Conservation (phyloP, 108 stramenopile genomes). For the Cylindrotheca closterium region DNA sequence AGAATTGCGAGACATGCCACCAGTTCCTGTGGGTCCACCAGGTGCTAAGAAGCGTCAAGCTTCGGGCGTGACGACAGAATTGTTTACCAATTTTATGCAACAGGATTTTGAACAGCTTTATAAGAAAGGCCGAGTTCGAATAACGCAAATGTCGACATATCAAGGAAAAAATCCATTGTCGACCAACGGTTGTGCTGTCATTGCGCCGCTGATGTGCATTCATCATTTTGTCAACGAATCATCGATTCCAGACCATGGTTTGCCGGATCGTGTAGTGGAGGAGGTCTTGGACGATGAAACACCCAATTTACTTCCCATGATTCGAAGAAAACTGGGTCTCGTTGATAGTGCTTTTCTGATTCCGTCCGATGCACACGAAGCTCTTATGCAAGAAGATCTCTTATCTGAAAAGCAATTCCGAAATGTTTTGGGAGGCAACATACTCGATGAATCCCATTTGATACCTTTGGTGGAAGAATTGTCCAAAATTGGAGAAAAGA, state of each 20-base stretch:
- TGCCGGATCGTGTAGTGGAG: conserved; percentile 51
- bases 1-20: background rate
- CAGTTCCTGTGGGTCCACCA: conserved; percentile 3
- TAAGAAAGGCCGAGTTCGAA: conserved; percentile 29
- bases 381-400: conserved; percentile 74
- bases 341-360: conserved; percentile 70
- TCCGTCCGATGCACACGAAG: conserved; percentile 87
- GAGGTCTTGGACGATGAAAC: conserved; percentile 72
- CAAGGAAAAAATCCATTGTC: conserved; percentile 68
- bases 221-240: conserved; percentile 46
- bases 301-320: conserved; percentile 48
- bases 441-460: conserved; percentile 63
- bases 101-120: conserved; percentile 49
- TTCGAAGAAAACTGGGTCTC: conserved; percentile 74
- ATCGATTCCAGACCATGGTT: conserved; percentile 24
- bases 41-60: conserved; percentile 19
- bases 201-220: conserved; percentile 78
- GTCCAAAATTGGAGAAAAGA: conserved; percentile 11
- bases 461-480: conserved; percentile 42
- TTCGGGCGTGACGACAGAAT: conserved; percentile 7
- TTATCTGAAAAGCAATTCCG: conserved; percentile 30
- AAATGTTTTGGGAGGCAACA: conserved; percentile 66
- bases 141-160: conserved; percentile 64
- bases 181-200: conserved; percentile 89
- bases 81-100: conserved; percentile 30